These are phyloP conservation scores for Marasmius oreades DNA, from an alignment of 1,284 basidiomycete species.

Conservation along the genomic window DNA sequence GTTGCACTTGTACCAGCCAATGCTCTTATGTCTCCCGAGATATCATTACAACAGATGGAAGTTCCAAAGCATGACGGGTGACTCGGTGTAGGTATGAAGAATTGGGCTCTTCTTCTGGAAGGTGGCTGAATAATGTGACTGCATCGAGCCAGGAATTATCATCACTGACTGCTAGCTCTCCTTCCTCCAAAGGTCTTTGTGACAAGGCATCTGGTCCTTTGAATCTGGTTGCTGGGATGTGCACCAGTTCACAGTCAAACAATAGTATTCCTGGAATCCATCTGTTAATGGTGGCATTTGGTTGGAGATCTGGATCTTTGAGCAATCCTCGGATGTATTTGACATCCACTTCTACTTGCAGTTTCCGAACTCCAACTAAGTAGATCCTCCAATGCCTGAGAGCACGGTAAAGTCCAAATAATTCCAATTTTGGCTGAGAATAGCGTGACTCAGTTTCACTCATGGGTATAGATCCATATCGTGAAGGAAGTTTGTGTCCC, in stretches of 20 bases:
- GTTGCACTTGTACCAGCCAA: not conserved
- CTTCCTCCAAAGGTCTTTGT: slow-evolving; percentile 14
- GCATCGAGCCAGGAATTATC: slow-evolving; percentile 33
- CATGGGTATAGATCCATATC: slow-evolving; percentile 27
- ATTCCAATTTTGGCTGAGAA: slow-evolving; percentile 30
- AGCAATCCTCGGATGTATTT: slow-evolving; percentile 33
- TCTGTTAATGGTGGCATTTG: slow-evolving; percentile 31
- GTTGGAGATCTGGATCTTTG: slow-evolving; percentile 30
- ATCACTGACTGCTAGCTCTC: slow-evolving; percentile 13
- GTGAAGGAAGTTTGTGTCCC: slow-evolving; percentile 16
- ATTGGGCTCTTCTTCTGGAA: not conserved
- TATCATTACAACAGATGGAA: not conserved
- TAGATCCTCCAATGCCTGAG: slow-evolving; percentile 20
- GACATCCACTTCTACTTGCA: slow-evolving; percentile 32
- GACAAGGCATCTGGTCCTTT: slow-evolving; percentile 37
- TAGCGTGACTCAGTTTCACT: slow-evolving; percentile 28
- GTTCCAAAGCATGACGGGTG: not conserved
- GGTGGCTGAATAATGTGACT: slow-evolving; percentile 3
- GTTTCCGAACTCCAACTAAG: slow-evolving; percentile 25
- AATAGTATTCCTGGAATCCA: slow-evolving; percentile 31
- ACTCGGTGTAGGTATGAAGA: too few species aligned
- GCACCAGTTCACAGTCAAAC: slow-evolving; percentile 27
- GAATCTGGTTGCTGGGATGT: slow-evolving; percentile 25
- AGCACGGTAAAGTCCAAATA: slow-evolving; percentile 27
- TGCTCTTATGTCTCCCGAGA: not conserved